Conservation (phyloP, 2,329 filamentous ascomycete species). For the Penicillium sp. region DNA sequence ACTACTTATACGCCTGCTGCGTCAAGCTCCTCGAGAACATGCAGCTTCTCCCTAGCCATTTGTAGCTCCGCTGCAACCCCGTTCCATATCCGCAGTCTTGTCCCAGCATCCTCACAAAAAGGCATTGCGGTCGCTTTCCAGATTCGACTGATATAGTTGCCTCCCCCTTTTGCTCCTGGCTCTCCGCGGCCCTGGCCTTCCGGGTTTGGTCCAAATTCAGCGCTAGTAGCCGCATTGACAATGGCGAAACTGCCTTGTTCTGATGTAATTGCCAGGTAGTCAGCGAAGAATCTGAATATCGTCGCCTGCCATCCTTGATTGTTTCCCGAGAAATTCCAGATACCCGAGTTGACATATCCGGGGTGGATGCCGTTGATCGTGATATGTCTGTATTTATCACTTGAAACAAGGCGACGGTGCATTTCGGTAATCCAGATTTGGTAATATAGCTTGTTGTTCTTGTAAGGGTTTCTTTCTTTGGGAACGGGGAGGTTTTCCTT, state of each 20-base stretch:
- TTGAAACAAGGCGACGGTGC: not conserved
- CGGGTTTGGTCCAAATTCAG: slow-evolving; percentile 3
- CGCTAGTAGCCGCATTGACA: slow-evolving; percentile 2
- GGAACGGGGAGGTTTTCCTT: not conserved
- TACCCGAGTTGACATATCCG: not conserved
- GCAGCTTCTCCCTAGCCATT: not conserved
- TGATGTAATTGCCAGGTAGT: not conserved
- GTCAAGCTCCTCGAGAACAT: not conserved
- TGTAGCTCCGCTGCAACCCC: not conserved
- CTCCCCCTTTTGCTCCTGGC: not conserved
- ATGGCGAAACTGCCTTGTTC: slow-evolving; percentile 5
- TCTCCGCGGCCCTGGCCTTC: slow-evolving; percentile 1
- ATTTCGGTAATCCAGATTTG: slow-evolving; percentile 5
- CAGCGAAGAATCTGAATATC: not conserved
- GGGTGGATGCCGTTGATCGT: slow-evolving; percentile 2
- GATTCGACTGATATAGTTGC: slow-evolving; percentile 7
- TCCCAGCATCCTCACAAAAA: not conserved
- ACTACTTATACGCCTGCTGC: not conserved
- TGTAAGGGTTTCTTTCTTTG: not conserved
- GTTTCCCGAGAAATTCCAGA: not conserved
- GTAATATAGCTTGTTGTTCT: slow-evolving; percentile 5
- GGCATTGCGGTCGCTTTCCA: slow-evolving; percentile 1
- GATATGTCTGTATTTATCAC: slow-evolving; percentile 1
- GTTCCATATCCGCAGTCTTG: not conserved
- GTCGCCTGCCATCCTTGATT: not conserved